Evolutionary conservation across 2,329 filamentous ascomycete species (phyloP).

Genomic region (Colletotrichum tropicicola): DNA sequence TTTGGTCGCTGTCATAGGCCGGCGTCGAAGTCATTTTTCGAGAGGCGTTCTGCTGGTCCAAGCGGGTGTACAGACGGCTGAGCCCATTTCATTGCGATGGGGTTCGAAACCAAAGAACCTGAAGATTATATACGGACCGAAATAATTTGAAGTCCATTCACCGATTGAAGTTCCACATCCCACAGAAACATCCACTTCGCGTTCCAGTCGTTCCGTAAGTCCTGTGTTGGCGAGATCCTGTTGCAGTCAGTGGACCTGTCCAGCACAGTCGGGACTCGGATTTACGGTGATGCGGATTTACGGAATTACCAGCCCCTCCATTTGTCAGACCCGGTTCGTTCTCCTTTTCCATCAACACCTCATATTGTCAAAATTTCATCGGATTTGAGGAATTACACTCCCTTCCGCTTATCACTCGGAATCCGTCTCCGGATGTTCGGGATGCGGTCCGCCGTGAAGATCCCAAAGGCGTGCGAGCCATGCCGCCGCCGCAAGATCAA

Average conservation of each 20-base stretch:
- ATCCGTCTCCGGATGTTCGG: not conserved
- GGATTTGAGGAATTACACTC: conserved; percentile 18
- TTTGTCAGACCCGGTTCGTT: not conserved
- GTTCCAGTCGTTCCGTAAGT: no score
- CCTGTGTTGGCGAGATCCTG: not conserved
- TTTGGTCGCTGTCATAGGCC: no score
- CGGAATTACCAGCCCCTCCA: not conserved
- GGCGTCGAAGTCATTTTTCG: no score
- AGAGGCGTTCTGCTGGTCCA: no score
- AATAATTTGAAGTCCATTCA: no score
- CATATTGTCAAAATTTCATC: not conserved
- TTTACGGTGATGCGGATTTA: conserved; percentile 18
- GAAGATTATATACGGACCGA: no score
- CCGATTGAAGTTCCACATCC: no score
- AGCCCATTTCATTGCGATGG: no score
- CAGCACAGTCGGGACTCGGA: not conserved
- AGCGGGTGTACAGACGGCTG: no score
- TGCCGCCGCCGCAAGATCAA: conserved; percentile 33
- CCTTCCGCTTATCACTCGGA: not conserved
- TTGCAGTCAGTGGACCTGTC: not conserved
- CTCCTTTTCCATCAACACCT: not conserved
- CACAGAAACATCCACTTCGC: no score
- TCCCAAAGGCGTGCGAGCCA: conserved; percentile 34
- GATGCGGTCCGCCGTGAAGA: conserved; percentile 28
- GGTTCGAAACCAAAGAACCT: no score